Evolutionary conservation across 2,329 filamentous ascomycete genomes (phyloP).

Genomic region (Spiromastix sp.): DNA sequence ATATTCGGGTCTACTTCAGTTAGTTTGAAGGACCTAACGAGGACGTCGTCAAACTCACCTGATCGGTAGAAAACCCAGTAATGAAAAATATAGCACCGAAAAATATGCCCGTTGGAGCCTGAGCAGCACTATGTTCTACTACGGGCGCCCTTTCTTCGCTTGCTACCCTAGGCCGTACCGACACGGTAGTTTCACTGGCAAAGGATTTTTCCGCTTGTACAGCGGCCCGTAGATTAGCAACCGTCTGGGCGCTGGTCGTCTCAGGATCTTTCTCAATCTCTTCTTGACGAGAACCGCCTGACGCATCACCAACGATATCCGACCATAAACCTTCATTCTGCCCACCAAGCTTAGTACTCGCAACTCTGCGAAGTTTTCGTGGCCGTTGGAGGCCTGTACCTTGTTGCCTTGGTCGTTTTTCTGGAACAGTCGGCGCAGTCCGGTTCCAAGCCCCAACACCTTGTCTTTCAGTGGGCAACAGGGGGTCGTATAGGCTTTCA

Average conservation of each 20-base stretch:
- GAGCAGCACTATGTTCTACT: slow-evolving; percentile 10
- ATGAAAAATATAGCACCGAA: slow-evolving; percentile 48
- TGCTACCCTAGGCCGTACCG: slow-evolving; percentile 12
- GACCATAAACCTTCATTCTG: slow-evolving; percentile 84
- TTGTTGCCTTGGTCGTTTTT: slow-evolving; percentile 32
- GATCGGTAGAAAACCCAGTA: slow-evolving; percentile 46
- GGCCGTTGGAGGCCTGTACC: slow-evolving; percentile 45
- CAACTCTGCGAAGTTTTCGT: slow-evolving; percentile 76
- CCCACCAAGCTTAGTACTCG: slow-evolving; percentile 69
- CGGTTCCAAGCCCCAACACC: slow-evolving; percentile 68
- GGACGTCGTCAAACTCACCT: slow-evolving; percentile 33
- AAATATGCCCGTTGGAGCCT: slow-evolving; percentile 41
- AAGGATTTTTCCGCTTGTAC: slow-evolving; percentile 28
- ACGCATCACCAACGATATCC: slow-evolving; percentile 61
- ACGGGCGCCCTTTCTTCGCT: slow-evolving; percentile 14
- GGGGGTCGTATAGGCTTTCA: slow-evolving; percentile 72
- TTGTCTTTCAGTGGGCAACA: slow-evolving; percentile 57
- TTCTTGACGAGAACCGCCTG: too few relatives aligned
- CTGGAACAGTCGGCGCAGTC: slow-evolving; percentile 22
- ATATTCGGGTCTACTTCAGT: slow-evolving; percentile 20
- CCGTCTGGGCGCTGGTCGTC: slow-evolving; percentile 9
- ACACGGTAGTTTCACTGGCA: slow-evolving; percentile 26
- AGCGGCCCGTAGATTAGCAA: slow-evolving; percentile 14
- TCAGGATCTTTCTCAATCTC: too few relatives aligned
- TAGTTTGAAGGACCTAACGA: background rate